Percentiles rank a stretch among this genome's conserved stretches.
phyloP scores from a whole-genome alignment of 2,329 filamentous ascomycete genomes.

The Colletotrichum sublineola region DNA sequence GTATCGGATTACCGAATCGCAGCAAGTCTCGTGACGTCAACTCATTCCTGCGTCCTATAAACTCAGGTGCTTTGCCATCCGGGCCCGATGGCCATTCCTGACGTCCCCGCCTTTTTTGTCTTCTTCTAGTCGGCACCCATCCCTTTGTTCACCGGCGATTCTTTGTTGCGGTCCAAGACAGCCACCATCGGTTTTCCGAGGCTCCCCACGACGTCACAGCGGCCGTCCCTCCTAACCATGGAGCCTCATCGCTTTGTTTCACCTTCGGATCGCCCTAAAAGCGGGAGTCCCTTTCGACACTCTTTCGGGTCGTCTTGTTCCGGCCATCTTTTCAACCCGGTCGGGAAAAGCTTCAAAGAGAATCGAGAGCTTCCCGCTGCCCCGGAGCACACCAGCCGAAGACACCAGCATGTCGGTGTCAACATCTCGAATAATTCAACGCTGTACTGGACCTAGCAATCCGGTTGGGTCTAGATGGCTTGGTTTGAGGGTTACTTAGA shows the following conservation, averaged over 20 bases:
- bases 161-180: not conserved
- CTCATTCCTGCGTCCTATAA: not conserved
- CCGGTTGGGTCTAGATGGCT: not conserved
- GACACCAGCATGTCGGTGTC: not conserved
- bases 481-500: not conserved
- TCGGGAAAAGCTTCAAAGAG: too few relatives aligned
- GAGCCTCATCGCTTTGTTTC: not conserved
- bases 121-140: too few relatives aligned
- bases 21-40: constrained; percentile 18
- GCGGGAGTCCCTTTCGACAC: not conserved
- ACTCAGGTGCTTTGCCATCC: not conserved
- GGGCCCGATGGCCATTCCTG: not conserved
- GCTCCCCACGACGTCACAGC: not conserved
- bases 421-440: not conserved
- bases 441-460: not conserved
- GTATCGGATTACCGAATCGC: constrained; percentile 1
- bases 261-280: not conserved
- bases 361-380: not conserved
- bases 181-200: not conserved
- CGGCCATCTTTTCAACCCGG: not conserved
- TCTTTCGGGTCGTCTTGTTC: not conserved
- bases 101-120: not conserved
- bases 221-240: not conserved
- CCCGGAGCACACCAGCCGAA: too few relatives aligned
- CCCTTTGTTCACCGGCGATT: not conserved